Conservation (phyloP, 495 filamentous ascomycete species). For the Penicillium ucsense region DNA sequence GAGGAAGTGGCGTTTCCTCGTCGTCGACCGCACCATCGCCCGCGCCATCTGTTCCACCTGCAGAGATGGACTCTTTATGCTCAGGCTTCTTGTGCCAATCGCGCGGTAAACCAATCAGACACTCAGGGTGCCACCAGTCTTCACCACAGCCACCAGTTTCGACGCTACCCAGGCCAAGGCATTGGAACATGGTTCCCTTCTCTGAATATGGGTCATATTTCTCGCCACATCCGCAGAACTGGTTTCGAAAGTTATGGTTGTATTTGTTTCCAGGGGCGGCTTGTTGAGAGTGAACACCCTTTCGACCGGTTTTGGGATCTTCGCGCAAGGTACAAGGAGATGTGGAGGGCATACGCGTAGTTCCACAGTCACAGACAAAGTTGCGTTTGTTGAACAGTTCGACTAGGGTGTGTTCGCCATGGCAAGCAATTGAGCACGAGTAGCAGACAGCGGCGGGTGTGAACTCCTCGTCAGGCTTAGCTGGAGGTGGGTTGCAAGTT, state of each 20-base stretch:
- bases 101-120: slow-evolving; percentile 67
- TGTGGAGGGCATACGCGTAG: slow-evolving; percentile 59
- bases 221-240: slow-evolving; percentile 83
- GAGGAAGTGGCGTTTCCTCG: slow-evolving; percentile 55
- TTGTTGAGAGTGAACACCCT: slow-evolving; percentile 68
- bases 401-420: slow-evolving; percentile 88
- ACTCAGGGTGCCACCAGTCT: slow-evolving; percentile 98
- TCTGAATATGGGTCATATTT: slow-evolving; percentile 79
- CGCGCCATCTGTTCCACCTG: slow-evolving; percentile 13
- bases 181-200: slow-evolving; percentile 99
- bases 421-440: slow-evolving; percentile 90
- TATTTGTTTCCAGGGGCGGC: slow-evolving; percentile 71
- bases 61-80: slow-evolving; percentile 34
- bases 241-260: slow-evolving; percentile 88
- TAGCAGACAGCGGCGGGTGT: slow-evolving; percentile 84
- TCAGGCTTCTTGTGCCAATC: slow-evolving; percentile 34
- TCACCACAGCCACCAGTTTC: slow-evolving; percentile 87
- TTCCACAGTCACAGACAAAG: slow-evolving; percentile 96
- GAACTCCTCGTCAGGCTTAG: slow-evolving; percentile 49
- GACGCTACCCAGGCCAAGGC: slow-evolving; percentile 70
- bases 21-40: slow-evolving; percentile 22
- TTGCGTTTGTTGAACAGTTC: slow-evolving; percentile 94
- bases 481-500: slow-evolving; percentile 79
- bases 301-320: slow-evolving; percentile 60
- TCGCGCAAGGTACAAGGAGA: slow-evolving; percentile 70